Base-by-base conservation (phyloP, 805 yeast genomes). In the Saccharomyces eubayanus region DNA sequence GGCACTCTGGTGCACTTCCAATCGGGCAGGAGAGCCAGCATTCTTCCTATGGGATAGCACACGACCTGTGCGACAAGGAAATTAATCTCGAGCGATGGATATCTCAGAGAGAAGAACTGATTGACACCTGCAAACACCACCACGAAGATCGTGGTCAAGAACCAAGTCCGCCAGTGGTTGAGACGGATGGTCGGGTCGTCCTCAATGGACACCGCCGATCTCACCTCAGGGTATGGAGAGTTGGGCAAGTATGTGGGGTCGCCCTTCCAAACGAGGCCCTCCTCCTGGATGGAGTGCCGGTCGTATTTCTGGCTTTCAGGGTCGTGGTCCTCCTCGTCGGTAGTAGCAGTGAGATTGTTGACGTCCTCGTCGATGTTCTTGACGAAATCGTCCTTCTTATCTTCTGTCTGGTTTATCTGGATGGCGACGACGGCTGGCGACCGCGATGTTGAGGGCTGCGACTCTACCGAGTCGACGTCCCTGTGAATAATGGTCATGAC, bases 121-220 rank as follows among this genome's bases (percentile, higher is more conserved):
- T 81, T 81, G 59, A 80, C 76, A 57, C 75, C 84, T 53, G 82
- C 78, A 56, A 84, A 83, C 47, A 81, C 67, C 21, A 80, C 72
- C 43, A 79, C 75, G 65, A 80, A 77, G 10, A 78, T 59, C 28
- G 80, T 65, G 27, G 79, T 80, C 53, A 80, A 58, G 47, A 74
- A 65, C 83, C 83, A 80, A 52, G 80, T 77, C 70, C 84, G 75
- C 67, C 81, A 70, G 50, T 82, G 80, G 59, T 78, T 79, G 55
- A 78, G 76, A 5, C 74, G 74, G 21, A 78, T 63, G 3, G 73
- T 57, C 0, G 77, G 75, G 64, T 81, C 84, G 62, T 80, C 85
- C 9, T 69, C 64, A 9, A 78, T 73, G 6, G 82, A 77, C 40
- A 81, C 81, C 9, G 81, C 78, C 27, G 83, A 79, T 68, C 85